These are phyloP conservation scores for Spizellomyces punctatus DNA, from an alignment of 192 early-diverging fungal species.

Conservation along the genomic window DNA sequence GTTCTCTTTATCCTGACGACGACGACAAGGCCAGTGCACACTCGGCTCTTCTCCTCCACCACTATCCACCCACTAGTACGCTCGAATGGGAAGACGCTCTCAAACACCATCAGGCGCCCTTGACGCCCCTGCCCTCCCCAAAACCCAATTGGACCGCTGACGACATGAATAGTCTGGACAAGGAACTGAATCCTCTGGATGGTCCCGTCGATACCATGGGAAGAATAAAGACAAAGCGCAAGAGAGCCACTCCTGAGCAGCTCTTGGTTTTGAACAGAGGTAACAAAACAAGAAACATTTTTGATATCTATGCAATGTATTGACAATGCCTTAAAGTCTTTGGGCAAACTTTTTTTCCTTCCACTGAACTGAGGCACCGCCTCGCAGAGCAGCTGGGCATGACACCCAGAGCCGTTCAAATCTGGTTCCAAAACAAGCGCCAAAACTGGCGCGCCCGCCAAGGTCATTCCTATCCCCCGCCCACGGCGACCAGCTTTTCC, in stretches of 20 bases:
- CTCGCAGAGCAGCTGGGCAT: constrained; percentile 79
- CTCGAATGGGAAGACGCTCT: no score
- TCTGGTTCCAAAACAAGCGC: constrained; percentile 96
- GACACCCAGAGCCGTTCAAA: constrained; percentile 87
- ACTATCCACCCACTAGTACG: no score
- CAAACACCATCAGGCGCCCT: no score
- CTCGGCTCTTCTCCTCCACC: no score
- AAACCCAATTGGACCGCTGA: no score
- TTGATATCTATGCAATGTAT: background rate
- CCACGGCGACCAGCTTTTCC: background rate
- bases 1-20: no score
- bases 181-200: no score
- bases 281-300: constrained; percentile 7
- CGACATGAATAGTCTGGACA: no score
- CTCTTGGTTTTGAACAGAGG: constrained; percentile 65
- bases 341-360: constrained; percentile 78
- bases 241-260: constrained; percentile 78
- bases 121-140: no score
- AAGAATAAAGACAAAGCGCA: constrained; percentile 65
- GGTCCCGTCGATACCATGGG: background rate
- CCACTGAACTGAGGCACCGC: constrained; percentile 73
- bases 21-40: no score
- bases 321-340: constrained; percentile 53
- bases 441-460: constrained; percentile 55
- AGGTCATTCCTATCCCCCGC: background rate